Conservation (phyloP, 371 early-diverging fungal genomes). For the Basidiobolus meristosporus region DNA sequence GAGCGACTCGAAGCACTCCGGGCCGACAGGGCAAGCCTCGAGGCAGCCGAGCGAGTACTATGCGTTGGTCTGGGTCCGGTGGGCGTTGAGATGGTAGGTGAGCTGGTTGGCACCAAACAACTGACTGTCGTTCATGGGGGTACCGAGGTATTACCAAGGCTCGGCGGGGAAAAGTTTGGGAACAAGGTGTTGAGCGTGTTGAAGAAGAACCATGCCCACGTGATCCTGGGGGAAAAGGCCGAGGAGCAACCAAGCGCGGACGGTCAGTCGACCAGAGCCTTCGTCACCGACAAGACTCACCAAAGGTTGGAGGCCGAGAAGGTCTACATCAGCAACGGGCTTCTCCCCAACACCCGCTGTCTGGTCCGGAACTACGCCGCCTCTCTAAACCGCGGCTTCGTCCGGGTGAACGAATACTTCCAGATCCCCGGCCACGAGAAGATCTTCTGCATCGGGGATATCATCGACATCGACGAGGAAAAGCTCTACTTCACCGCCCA, state of each 20-base stretch:
- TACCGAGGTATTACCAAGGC: constrained; percentile 5
- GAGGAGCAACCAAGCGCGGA: constrained; percentile 1
- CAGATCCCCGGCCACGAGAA: constrained; percentile 5
- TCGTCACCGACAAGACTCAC: constrained; percentile 10
- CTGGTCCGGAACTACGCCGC: constrained; percentile 4
- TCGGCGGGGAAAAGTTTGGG: constrained; percentile 6
- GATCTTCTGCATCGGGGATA: constrained; percentile 16
- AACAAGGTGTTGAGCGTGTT: constrained; percentile 8
- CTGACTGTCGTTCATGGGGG: constrained; percentile 16
- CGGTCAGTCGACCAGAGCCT: background rate
- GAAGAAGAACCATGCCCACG: background rate
- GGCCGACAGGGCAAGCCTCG: constrained; percentile 9
- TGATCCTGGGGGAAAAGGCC: constrained; percentile 10
- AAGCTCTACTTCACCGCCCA: constrained; percentile 19
- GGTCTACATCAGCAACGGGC: constrained; percentile 11
- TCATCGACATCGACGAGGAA: constrained; percentile 10
- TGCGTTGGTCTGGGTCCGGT: constrained; percentile 34
- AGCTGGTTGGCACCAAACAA: constrained; percentile 18
- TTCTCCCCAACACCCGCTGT: constrained; percentile 12
- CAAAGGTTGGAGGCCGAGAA: constrained; percentile 8
- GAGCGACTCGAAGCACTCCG: constrained; percentile 7
- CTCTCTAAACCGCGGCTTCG: constrained; percentile 10
- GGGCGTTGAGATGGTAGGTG: constrained; percentile 23
- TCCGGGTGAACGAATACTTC: constrained; percentile 9
- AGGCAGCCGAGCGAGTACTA: constrained; percentile 13